phyloP scores from a whole-genome alignment of 768 basidiomycete genomes.

The Xerocomellus chrysenteron region DNA sequence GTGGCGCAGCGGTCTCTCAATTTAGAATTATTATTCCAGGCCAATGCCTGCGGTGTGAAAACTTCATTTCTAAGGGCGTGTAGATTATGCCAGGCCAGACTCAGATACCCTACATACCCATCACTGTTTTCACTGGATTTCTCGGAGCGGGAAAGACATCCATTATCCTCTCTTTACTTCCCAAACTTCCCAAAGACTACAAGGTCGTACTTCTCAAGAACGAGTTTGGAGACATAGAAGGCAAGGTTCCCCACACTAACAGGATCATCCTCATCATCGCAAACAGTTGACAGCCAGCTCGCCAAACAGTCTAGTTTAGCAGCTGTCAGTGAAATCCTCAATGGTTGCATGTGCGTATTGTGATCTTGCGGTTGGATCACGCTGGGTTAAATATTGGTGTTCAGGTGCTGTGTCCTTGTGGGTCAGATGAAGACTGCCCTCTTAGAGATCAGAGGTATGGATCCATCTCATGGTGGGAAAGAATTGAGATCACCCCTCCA shows the following conservation, averaged over 20 bases:
- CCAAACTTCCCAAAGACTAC: constrained; percentile 81
- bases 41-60: too few species aligned
- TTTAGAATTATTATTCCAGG: too few species aligned
- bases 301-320: constrained; percentile 80
- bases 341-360: constrained; percentile 82
- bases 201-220: constrained; percentile 92
- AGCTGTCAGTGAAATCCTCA: constrained; percentile 90
- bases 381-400: background rate
- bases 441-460: constrained; percentile 77
- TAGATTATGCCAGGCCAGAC: constrained; percentile 9
- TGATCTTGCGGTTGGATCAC: background rate
- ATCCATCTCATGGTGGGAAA: background rate
- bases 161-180: constrained; percentile 79
- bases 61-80: too few species aligned
- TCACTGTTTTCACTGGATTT: constrained; percentile 96
- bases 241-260: constrained; percentile 34
- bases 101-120: constrained; percentile 53
- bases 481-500: background rate
- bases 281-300: constrained; percentile 85
- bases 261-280: background rate
- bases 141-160: constrained; percentile 81
- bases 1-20: too few species aligned
- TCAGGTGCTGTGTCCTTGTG: constrained; percentile 89
- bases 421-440: constrained; percentile 93
- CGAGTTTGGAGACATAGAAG: constrained; percentile 94